Evolutionary conservation across 139 green algal species (phyloP).

Genomic region (Pleodorina starrii): DNA sequence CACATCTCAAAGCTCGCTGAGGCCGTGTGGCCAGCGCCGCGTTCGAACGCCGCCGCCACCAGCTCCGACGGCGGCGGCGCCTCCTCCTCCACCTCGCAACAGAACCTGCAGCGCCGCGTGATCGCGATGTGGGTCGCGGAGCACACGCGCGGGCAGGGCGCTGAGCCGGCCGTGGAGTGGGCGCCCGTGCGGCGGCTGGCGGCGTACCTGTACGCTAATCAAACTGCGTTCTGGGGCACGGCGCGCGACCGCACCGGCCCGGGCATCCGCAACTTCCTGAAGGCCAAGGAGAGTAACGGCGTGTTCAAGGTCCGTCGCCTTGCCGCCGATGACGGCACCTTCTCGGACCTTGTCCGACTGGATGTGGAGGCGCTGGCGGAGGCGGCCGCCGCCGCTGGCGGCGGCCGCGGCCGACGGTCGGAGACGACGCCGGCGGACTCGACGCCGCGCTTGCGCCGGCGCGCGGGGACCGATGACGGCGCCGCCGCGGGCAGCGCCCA

Average conservation of each 20-base stretch:
- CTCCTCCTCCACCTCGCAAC: not conserved
- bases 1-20: not conserved
- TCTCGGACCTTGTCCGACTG: not conserved
- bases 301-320: not conserved
- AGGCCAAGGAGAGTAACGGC: not conserved
- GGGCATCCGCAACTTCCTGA: not conserved
- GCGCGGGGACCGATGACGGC: no score
- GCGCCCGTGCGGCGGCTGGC: not conserved
- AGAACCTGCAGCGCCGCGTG: not conserved
- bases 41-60: not conserved
- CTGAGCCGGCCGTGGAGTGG: not conserved
- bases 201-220: not conserved
- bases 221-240: not conserved
- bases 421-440: no score
- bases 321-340: not conserved
- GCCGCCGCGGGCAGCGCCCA: not conserved
- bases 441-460: no score
- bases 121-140: constrained; percentile 3
- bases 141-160: not conserved
- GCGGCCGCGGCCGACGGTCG: no score
- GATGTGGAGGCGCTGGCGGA: not conserved
- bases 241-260: not conserved
- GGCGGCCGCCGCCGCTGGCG: not conserved
- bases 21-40: not conserved
- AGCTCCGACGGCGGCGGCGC: not conserved